Evolutionary conservation across 2,329 filamentous ascomycete species (phyloP).

Genomic region (Epicoccum sorghinum): DNA sequence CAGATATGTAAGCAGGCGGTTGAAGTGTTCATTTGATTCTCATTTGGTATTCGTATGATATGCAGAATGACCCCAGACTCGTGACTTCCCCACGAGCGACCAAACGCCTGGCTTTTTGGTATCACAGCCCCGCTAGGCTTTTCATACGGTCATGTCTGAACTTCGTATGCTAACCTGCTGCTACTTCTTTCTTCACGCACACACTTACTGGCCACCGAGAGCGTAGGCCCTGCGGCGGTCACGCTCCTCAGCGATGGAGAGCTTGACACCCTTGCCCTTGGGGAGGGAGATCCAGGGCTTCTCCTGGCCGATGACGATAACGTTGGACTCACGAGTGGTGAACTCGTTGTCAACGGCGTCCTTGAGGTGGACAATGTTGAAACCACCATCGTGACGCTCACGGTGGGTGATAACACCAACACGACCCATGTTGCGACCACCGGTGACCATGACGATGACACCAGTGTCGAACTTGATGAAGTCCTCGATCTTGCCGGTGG

Average conservation of each 20-base stretch:
- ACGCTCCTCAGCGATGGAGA: slow-evolving; percentile 98
- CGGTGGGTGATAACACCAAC: slow-evolving; percentile 99
- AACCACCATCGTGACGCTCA: slow-evolving; percentile 99
- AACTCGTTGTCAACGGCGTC: slow-evolving; percentile 99
- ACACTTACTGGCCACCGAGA: slow-evolving; percentile 58
- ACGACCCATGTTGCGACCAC: slow-evolving; percentile 99
- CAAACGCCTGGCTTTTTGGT: slow-evolving; percentile 45
- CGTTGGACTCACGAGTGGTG: slow-evolving; percentile 98
- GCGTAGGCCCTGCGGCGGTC: slow-evolving; percentile 85
- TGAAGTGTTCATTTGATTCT: slow-evolving; percentile 33
- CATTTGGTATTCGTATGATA: slow-evolving; percentile 44
- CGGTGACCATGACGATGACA: slow-evolving; percentile 96
- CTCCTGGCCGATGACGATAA: slow-evolving; percentile 97
- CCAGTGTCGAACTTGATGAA: slow-evolving; percentile 99
- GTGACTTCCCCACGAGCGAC: slow-evolving; percentile 40
- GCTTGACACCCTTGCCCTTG: slow-evolving; percentile 99
- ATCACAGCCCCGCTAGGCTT: slow-evolving; percentile 35
- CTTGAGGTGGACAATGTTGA: slow-evolving; percentile 99
- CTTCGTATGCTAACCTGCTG: slow-evolving; percentile 34
- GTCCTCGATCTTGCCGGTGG: slow-evolving; percentile 97
- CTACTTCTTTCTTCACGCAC: slow-evolving; percentile 20
- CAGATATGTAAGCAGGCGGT: slow-evolving; percentile 12
- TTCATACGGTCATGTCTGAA: slow-evolving; percentile 34
- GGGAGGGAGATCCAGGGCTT: slow-evolving; percentile 99
- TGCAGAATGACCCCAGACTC: slow-evolving; percentile 39